phyloP scores from a whole-genome alignment of 148 eudicot genomes.

The Camellia japonica region DNA sequence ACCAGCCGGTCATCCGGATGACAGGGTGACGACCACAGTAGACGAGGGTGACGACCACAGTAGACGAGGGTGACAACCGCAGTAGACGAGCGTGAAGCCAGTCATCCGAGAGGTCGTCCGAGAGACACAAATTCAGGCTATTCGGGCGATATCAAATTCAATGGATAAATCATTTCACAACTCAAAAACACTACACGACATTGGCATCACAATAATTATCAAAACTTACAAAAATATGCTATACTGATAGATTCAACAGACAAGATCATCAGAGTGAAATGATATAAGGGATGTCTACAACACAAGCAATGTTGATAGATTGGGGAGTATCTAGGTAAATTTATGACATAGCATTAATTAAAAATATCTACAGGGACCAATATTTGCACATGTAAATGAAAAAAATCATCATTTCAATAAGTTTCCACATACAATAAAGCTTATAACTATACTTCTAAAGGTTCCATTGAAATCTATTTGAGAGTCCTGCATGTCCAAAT shows the following conservation, averaged over 20 bases:
- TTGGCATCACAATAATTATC: background rate
- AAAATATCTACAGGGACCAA: background rate
- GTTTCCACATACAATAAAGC: background rate
- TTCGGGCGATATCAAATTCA: no score
- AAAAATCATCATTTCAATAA: background rate
- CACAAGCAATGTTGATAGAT: background rate
- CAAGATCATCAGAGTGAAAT: background rate
- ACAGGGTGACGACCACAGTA: no score
- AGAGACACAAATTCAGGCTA: no score
- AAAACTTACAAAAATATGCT: background rate
- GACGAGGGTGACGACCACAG: no score
- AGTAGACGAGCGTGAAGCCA: no score
- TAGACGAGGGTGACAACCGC: no score
- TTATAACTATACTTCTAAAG: background rate
- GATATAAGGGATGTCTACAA: background rate
- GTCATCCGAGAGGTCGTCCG: no score
- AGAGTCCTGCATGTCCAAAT: background rate
- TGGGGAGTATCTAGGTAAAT: background rate
- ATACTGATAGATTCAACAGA: background rate
- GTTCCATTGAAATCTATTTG: background rate
- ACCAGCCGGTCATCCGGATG: no score
- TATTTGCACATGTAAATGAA: background rate
- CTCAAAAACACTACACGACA: background rate
- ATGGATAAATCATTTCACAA: background rate
- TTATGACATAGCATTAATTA: background rate